phyloP scores from a whole-genome alignment of 768 basidiomycete genomes.

The Asterophora parasitica region DNA sequence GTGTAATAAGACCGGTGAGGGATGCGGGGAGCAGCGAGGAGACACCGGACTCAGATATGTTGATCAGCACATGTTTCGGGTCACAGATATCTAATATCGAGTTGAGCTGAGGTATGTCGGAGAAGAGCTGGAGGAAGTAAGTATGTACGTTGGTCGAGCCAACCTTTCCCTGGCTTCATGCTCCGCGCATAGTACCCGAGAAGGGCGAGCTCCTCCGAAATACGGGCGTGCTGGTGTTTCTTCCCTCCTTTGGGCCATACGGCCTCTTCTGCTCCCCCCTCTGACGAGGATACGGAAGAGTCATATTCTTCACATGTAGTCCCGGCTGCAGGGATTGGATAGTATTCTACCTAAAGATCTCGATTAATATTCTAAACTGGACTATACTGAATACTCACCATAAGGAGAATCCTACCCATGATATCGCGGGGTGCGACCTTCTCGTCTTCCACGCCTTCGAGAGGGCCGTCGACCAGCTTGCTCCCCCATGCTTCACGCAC shows the following conservation, averaged over 20 bases:
- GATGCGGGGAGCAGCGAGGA: constrained; percentile 34
- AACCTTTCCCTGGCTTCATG: constrained; percentile 53
- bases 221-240: constrained; percentile 22
- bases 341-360: constrained; percentile 48
- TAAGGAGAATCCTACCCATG: constrained; percentile 50
- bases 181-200: constrained; percentile 59
- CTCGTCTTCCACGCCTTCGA: constrained; percentile 34
- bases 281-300: constrained; percentile 23
- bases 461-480: constrained; percentile 38
- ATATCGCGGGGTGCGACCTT: constrained; percentile 41
- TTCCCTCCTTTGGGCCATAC: constrained; percentile 16
- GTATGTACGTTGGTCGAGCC: constrained; percentile 38
- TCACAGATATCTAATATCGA: constrained; percentile 36
- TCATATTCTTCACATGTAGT: constrained; percentile 18
- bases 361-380: too few species aligned
- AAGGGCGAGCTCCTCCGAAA: constrained; percentile 48
- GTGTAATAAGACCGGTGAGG: constrained; percentile 33
- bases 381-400: constrained; percentile 39
- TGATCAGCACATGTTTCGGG: constrained; percentile 51
- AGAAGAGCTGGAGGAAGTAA: neutral
- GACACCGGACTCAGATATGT: constrained; percentile 52
- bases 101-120: neutral
- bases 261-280: constrained; percentile 18
- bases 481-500: constrained; percentile 49
- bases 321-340: constrained; percentile 28